Base-by-base conservation (phyloP, 2,329 filamentous ascomycete genomes). In the Knoxdaviesia capensis region DNA sequence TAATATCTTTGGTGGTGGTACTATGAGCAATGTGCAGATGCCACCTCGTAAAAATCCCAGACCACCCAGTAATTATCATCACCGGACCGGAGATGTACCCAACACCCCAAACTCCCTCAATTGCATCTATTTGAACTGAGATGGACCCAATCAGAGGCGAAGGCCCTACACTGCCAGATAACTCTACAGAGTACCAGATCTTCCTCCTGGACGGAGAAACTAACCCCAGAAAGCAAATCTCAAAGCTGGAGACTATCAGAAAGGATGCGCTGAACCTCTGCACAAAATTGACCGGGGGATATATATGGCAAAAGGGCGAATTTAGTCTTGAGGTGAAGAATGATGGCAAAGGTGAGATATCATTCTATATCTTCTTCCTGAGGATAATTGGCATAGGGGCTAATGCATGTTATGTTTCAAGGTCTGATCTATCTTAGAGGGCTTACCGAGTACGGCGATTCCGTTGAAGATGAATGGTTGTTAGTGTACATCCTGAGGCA, bases 391-490 rank as follows among this genome's bases (percentile, higher is more conserved):
- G 4, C 36, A 9, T 29, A 34, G 36, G 8, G n/a, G 20, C 10
- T 32, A 8, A 7, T 30, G 8, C 11, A 20, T 29, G 32, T 29
- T n/a, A 6, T 31, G 6, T 9, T 31, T n/a, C 34, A 40, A 69
- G 69, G 66, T 1, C 53, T 74, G 6, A 54, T 65, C n/a, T 76
- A 77, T 48, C 68, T 98, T 5, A 71, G 74, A 47, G 88, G 88
- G 20, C 65, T 68, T 41, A 90, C 85, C 1, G 82, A 88, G 55
- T 96, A 86, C 52, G 87, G 88, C 6, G 92, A 98, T 58, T 90
- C 86, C 0, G 77, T 96, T 4, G 88, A 94, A 53, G 90, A 98
- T 52, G 92, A 98, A 62, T 98, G 90, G 92, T 71, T 96, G 5
- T 78, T 96, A 45, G 87, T 96, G 20, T 94, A 87, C 59, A 63